Percentiles rank a stretch among this genome's conserved stretches.
Conservation (phyloP, 2,329 filamentous ascomycete genomes). For the Hortaea werneckii region DNA sequence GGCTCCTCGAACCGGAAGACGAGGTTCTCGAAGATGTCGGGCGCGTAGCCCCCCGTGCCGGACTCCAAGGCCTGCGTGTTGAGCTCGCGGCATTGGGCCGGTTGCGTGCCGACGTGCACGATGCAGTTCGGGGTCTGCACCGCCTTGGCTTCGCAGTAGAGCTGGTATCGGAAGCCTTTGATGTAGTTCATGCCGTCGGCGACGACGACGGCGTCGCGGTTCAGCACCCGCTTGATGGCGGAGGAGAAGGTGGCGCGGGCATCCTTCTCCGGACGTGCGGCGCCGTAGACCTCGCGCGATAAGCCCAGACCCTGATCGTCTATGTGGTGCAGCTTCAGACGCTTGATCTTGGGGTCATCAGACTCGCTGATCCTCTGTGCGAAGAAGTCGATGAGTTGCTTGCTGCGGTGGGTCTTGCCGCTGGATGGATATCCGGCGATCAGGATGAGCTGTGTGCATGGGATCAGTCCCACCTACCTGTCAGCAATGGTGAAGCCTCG, state of each 20-base stretch:
- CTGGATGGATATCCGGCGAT: slow-evolving; percentile 54
- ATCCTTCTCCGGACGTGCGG: slow-evolving; percentile 72
- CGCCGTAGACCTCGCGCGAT: slow-evolving; percentile 61
- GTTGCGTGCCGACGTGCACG: slow-evolving; percentile 51
- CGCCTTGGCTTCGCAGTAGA: slow-evolving; percentile 77
- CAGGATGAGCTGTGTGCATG: slow-evolving; percentile 17
- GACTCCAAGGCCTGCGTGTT: slow-evolving; percentile 44
- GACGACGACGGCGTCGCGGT: slow-evolving; percentile 64
- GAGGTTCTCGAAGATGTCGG: slow-evolving; percentile 65
- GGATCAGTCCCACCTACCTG: neutral
- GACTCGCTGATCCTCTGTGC: slow-evolving; percentile 43
- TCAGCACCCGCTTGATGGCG: slow-evolving; percentile 66
- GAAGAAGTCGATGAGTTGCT: slow-evolving; percentile 57
- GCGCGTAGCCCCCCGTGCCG: slow-evolving; percentile 32
- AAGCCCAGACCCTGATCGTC: slow-evolving; percentile 64
- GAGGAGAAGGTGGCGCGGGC: slow-evolving; percentile 66
- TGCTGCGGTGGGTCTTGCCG: slow-evolving; percentile 51
- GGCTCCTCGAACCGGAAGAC: slow-evolving; percentile 79
- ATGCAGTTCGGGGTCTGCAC: slow-evolving; percentile 65
- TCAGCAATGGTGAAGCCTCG: neutral
- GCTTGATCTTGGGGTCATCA: slow-evolving; percentile 36
- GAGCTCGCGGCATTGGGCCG: slow-evolving; percentile 46
- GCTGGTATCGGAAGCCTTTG: slow-evolving; percentile 79
- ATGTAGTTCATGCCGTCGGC: slow-evolving; percentile 79
- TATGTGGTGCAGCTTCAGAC: slow-evolving; percentile 61